Conservation (phyloP, 2,329 filamentous ascomycete species). For the Cordyceps javanica region DNA sequence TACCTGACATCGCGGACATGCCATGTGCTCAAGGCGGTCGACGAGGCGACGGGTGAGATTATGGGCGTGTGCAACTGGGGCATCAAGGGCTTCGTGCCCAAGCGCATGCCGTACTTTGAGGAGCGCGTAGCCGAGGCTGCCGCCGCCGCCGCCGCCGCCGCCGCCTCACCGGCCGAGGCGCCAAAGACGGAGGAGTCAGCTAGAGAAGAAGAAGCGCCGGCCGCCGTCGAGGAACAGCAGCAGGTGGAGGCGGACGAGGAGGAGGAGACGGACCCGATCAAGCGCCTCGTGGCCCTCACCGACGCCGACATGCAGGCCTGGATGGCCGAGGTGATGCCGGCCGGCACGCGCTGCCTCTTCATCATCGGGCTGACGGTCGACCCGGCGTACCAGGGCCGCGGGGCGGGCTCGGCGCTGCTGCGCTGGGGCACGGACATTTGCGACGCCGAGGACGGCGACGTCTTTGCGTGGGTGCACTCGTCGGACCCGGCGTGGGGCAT, state of each 20-base stretch:
- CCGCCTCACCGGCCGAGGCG: no score
- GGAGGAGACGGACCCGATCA: constrained; percentile 20
- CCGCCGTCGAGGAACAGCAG: not conserved
- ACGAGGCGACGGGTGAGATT: constrained; percentile 22
- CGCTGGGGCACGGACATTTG: constrained; percentile 25
- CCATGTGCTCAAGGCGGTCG: constrained; percentile 28
- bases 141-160: no score
- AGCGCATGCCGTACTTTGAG: constrained; percentile 19
- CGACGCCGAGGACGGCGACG: constrained; percentile 22
- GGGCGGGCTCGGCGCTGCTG: constrained; percentile 27
- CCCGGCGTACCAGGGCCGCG: constrained; percentile 24
- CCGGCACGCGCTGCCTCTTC: constrained; percentile 26
- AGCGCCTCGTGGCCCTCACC: constrained; percentile 25
- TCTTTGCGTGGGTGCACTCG: constrained; percentile 30
- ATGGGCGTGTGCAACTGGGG: constrained; percentile 28
- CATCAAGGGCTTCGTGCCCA: constrained; percentile 23
- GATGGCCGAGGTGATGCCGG: constrained; percentile 26
- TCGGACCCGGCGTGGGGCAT: constrained; percentile 25
- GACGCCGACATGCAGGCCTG: constrained; percentile 26
- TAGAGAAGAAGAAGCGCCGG: constrained; percentile 1
- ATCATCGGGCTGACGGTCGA: constrained; percentile 26
- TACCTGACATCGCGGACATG: constrained; percentile 19
- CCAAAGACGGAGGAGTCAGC: not conserved
- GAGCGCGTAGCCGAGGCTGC: not conserved
- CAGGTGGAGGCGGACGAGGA: not conserved